Evolutionary conservation across 2,329 filamentous ascomycete species (phyloP).

Genomic region (Fusarium sp.): DNA sequence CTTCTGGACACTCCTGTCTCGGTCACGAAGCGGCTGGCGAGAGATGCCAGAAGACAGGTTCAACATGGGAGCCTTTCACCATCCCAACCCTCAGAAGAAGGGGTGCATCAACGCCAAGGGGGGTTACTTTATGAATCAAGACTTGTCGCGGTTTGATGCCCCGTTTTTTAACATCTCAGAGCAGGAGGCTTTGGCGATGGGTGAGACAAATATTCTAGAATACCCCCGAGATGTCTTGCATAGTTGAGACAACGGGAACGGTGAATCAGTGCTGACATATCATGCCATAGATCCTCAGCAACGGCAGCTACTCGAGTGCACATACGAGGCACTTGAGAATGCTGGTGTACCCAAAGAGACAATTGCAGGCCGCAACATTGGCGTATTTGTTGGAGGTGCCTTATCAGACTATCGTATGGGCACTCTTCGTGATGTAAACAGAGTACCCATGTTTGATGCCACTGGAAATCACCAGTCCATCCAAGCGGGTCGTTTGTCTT

Average conservation of each 20-base stretch:
- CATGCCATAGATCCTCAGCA: conserved; percentile 58
- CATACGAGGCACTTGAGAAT: conserved; percentile 63
- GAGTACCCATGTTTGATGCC: conserved; percentile 60
- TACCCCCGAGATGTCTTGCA: neutral
- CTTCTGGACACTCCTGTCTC: conserved; percentile 56
- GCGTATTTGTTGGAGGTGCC: conserved; percentile 59
- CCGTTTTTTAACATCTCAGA: conserved; percentile 62
- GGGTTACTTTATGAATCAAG: conserved; percentile 56
- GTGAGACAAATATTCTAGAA: conserved; percentile 26
- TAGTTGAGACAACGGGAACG: neutral
- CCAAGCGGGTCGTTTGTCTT: conserved; percentile 54
- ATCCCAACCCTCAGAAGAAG: conserved; percentile 54
- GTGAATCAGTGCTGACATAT: neutral
- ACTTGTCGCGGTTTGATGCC: conserved; percentile 58
- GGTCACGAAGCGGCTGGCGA: conserved; percentile 52
- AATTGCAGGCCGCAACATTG: conserved; percentile 57
- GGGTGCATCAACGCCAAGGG: conserved; percentile 50
- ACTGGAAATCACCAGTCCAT: conserved; percentile 60
- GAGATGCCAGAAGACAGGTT: conserved; percentile 58
- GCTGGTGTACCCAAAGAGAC: conserved; percentile 58
- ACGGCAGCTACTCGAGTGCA: conserved; percentile 60
- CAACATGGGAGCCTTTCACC: conserved; percentile 52
- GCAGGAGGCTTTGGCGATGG: conserved; percentile 59
- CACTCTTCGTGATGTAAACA: conserved; percentile 55
- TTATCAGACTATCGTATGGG: conserved; percentile 59